Evolutionary conservation across 768 basidiomycete genomes (phyloP), one percentile per base, ranked within the genome.

Genomic region (Sistotremastrum suecicum): DNA sequence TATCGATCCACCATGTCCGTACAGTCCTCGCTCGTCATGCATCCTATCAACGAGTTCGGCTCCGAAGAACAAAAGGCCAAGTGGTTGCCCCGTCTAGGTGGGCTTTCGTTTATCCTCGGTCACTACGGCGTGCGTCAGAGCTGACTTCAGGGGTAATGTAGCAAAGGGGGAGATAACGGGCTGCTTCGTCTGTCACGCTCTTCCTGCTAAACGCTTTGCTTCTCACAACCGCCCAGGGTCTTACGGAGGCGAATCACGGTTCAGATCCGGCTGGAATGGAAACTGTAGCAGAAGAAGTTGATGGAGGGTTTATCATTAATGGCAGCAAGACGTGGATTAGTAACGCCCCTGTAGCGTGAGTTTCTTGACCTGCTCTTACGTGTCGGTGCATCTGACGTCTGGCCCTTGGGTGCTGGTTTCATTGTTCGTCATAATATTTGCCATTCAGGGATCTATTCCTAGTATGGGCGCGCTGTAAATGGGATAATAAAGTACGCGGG

Each of bases 261-360:
- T 97, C 92, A 2, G 94, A 98, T 55, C 92, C 92, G 10, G 82
- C 80, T n/a, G 79, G 82, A n/a, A 97, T 98, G 94, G 87, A 92
- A 56, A 95, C 94, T 1, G 80, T 74, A 30, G 94, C 90, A 7
- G 77, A 76, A 50, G 88, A 95, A 60, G 69, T 71, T 0, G 82
- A 83, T 45, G 88, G 89, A 8, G 90, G 89, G 3, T 97, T 80
- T 62, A 63, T 85, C 29, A 58, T 98, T 44, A 84, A 78, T 51
- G 94, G 94, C 43, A 84, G 84, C 62, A 98, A 98, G 69, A 98
- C 90, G 0, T 98, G 94, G 94, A 98, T 98, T 57, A 77, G 89
- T 9, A 95, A 95, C 57, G 78, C 91, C 1, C 90, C 91, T 6
- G 78, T 86, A 45, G 89, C 91, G 80, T 87, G 57, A 63, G 80